Percentiles rank a stretch among this genome's conserved stretches.
phyloP scores from a whole-genome alignment of 352 stramenopile genomes.

The Poterioochromonas sp. region DNA sequence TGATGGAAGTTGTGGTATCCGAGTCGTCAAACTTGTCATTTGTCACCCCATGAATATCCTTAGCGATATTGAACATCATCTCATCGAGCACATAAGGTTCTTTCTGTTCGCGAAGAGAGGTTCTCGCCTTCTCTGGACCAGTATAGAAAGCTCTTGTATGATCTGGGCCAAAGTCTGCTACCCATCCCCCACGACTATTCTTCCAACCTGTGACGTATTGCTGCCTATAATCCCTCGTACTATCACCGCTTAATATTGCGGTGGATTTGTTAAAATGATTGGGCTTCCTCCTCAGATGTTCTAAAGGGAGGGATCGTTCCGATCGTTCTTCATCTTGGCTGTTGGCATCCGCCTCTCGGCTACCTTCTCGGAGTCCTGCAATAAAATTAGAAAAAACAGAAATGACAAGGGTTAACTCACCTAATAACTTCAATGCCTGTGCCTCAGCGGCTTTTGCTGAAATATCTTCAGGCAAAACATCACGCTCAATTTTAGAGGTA shows the following conservation, averaged over 20 bases:
- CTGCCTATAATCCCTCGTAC: too few relatives aligned
- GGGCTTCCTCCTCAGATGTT: neutral
- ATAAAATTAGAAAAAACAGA: neutral
- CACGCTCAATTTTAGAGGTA: neutral
- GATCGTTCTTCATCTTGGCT: neutral
- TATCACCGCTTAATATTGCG: neutral
- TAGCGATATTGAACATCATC: neutral
- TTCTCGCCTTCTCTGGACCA: too few relatives aligned
- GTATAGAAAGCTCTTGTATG: constrained; percentile 26
- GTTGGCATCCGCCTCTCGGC: neutral
- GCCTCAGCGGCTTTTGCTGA: neutral
- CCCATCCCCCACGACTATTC: constrained; percentile 15
- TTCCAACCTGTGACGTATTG: constrained; percentile 13
- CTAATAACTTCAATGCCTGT: neutral
- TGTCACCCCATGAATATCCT: too few relatives aligned
- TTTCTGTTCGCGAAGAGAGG: too few relatives aligned
- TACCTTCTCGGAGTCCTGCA: neutral
- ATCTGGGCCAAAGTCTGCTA: constrained; percentile 28
- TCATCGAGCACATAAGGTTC: neutral
- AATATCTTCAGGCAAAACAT: neutral
- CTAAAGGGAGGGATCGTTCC: neutral
- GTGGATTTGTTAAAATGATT: neutral
- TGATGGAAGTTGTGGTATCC: too few relatives aligned
- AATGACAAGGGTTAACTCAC: neutral
- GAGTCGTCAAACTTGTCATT: too few relatives aligned